These are phyloP conservation scores for Drosera capensis DNA, from an alignment of 148 eudicot species.

Conservation along the genomic window DNA sequence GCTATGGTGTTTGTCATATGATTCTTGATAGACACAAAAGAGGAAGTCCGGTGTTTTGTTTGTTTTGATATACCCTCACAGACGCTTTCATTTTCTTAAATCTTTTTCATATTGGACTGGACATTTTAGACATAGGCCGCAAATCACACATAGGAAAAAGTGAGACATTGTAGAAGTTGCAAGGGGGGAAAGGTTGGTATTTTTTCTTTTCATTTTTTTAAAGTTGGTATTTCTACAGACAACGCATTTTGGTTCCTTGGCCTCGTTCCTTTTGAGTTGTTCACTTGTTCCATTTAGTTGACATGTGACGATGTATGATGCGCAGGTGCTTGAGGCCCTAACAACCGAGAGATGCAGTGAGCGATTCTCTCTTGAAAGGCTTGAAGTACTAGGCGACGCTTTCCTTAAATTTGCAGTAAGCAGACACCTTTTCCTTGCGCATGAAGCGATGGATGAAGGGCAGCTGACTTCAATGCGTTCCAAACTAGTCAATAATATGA, in stretches of 20 bases:
- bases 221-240: too few relatives aligned
- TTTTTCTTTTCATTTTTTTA: too few relatives aligned
- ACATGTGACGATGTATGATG: conserved; percentile 1
- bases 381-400: conserved; percentile 96
- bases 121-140: background rate
- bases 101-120: too few relatives aligned
- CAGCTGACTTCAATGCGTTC: conserved; percentile 87
- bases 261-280: too few relatives aligned
- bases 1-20: too few relatives aligned
- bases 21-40: too few relatives aligned
- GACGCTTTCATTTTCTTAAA: too few relatives aligned
- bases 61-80: too few relatives aligned
- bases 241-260: too few relatives aligned
- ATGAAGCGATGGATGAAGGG: conserved; percentile 77
- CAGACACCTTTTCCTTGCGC: conserved; percentile 63
- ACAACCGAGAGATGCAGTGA: conserved; percentile 84
- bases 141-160: too few relatives aligned
- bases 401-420: conserved; percentile 94
- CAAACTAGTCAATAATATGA: conserved; percentile 57
- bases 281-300: background rate
- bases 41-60: too few relatives aligned
- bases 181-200: background rate
- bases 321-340: conserved; percentile 87
- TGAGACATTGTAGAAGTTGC: too few relatives aligned
- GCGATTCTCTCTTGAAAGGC: conserved; percentile 84